Percentiles rank a stretch among this genome's conserved stretches.
These are phyloP conservation scores for Hamamelis virginiana DNA, from an alignment of 164 flowering plant genomes.

Conservation along the genomic window DNA sequence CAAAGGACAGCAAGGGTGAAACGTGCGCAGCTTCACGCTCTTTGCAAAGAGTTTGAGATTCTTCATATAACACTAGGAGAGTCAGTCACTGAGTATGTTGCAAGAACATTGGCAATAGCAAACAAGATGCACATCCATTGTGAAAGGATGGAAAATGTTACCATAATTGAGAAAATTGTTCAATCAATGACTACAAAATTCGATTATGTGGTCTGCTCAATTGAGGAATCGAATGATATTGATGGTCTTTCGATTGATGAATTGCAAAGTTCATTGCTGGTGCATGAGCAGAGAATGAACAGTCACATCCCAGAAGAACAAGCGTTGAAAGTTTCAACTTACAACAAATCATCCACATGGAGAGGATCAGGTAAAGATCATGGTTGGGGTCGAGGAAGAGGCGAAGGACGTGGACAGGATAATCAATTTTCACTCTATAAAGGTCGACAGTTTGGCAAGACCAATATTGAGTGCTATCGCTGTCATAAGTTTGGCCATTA, in stretches of 20 bases:
- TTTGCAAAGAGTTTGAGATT: conserved; percentile 9
- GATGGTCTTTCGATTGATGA: no score
- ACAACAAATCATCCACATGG: neutral
- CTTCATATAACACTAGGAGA: conserved; percentile 7
- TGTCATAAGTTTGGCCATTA: no score
- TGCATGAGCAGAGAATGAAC: no score
- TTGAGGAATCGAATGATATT: no score
- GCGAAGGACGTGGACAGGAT: neutral
- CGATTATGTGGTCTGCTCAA: neutral
- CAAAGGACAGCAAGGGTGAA: conserved; percentile 3
- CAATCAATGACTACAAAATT: conserved; percentile 1
- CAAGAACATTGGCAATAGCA: neutral
- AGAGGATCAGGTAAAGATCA: neutral
- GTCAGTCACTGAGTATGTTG: conserved; percentile 4
- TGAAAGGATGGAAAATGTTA: neutral
- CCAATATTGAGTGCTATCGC: no score
- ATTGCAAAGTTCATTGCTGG: no score
- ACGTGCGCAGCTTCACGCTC: neutral
- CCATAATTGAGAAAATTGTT: neutral
- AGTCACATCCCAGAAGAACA: neutral
- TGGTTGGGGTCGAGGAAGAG: neutral
- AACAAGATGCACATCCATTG: conserved; percentile 7
- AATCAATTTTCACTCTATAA: no score
- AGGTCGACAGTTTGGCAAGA: no score
- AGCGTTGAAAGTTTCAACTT: neutral